Percentiles rank a stretch among this genome's conserved stretches.
phyloP scores from a whole-genome alignment of 495 filamentous ascomycete genomes.

The Staphylotrichum tortipilum region DNA sequence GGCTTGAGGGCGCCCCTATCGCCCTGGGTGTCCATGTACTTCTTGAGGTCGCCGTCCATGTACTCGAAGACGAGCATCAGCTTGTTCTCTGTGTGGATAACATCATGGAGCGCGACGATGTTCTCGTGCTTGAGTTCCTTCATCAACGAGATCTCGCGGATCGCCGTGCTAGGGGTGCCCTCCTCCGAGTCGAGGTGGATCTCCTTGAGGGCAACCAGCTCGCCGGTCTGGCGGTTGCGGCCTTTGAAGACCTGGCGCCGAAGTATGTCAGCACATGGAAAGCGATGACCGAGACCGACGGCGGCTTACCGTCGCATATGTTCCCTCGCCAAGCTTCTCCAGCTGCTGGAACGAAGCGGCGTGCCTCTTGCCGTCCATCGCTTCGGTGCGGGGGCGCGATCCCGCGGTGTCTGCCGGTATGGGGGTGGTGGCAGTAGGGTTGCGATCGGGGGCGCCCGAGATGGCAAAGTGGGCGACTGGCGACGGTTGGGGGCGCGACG shows the following conservation, averaged over 20 bases:
- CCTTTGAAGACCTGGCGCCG: slow-evolving; percentile 84
- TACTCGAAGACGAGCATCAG: slow-evolving; percentile 98
- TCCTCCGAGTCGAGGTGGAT: slow-evolving; percentile 99
- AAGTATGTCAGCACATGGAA: not conserved
- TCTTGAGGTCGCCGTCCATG: slow-evolving; percentile 98
- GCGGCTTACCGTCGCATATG: slow-evolving; percentile 85
- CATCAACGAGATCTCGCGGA: slow-evolving; percentile 97
- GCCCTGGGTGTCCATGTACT: slow-evolving; percentile 91
- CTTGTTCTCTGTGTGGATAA: slow-evolving; percentile 99
- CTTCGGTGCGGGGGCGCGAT: slow-evolving; percentile 7
- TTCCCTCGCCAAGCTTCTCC: slow-evolving; percentile 97
- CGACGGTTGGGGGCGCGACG: slow-evolving; percentile 16
- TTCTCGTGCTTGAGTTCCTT: slow-evolving; percentile 98
- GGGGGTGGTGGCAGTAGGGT: not conserved
- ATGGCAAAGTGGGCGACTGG: slow-evolving; percentile 16
- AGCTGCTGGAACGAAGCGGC: slow-evolving; percentile 97
- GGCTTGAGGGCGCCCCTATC: slow-evolving; percentile 77
- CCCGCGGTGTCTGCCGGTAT: not conserved
- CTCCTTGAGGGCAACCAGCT: slow-evolving; percentile 95
- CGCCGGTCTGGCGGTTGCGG: slow-evolving; percentile 88
- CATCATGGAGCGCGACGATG: slow-evolving; percentile 94
- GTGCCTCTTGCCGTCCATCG: slow-evolving; percentile 82
- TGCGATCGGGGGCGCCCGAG: not conserved
- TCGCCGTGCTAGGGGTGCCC: slow-evolving; percentile 95
- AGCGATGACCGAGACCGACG: not conserved